Conservation (phyloP, 257 asterid genomes). For the Nicotiana knightiana region DNA sequence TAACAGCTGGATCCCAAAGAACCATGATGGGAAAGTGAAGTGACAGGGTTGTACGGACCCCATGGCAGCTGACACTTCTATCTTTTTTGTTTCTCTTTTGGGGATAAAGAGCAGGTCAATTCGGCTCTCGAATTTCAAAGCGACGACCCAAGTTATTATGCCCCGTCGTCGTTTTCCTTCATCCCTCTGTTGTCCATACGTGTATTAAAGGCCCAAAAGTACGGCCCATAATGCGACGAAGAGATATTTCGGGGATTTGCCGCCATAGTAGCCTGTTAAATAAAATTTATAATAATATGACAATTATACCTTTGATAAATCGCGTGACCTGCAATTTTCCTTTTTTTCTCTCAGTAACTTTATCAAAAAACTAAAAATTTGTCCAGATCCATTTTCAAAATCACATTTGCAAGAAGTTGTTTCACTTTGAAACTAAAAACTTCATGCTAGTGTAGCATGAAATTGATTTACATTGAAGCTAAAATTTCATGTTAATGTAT, state of each 20-base stretch:
- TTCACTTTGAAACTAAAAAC: no score
- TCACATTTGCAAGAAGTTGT: no score
- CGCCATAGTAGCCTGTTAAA: no score
- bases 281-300: no score
- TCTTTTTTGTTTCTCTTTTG: neutral
- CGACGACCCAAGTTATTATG: neutral
- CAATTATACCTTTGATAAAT: no score
- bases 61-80: neutral
- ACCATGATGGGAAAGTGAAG: neutral
- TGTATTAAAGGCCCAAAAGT: neutral
- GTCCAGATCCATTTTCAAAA: no score
- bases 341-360: no score
- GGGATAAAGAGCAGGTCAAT: neutral
- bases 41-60: neutral
- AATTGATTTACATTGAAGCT: no score
- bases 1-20: neutral
- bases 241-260: neutral
- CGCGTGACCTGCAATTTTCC: no score
- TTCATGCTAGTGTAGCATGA: no score
- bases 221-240: neutral
- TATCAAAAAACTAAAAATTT: no score
- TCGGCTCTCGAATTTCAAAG: neutral
- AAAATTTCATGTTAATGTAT: no score
- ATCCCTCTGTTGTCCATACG: neutral
- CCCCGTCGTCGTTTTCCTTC: neutral